These are phyloP conservation scores for Nitzschia sp. DNA, from an alignment of 108 stramenopile genomes.

Conservation along the genomic window DNA sequence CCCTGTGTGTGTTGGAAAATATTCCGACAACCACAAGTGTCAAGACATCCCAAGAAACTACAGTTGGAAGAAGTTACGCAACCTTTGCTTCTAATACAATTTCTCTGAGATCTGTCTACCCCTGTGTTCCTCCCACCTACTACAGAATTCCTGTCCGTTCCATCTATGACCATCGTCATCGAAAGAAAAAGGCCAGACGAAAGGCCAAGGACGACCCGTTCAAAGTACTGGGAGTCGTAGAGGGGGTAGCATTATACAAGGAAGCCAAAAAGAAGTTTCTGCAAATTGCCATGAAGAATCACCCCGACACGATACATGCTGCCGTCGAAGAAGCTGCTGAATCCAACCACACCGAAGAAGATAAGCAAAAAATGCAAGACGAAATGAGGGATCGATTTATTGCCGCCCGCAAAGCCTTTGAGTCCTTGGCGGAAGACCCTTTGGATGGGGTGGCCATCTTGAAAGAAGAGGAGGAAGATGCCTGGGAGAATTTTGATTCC, in stretches of 20 bases:
- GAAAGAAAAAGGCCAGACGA: slow-evolving; percentile 2
- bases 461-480: slow-evolving; percentile 38
- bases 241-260: slow-evolving; percentile 38
- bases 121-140: no score
- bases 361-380: slow-evolving; percentile 32
- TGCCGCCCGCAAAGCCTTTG: slow-evolving; percentile 63
- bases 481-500: slow-evolving; percentile 57
- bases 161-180: slow-evolving; percentile 25
- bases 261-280: slow-evolving; percentile 78
- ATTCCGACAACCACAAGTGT: no score
- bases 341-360: slow-evolving; percentile 7
- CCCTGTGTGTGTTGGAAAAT: no score
- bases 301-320: slow-evolving; percentile 57
- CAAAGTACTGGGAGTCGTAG: slow-evolving; percentile 45
- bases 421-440: slow-evolving; percentile 60
- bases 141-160: neutral
- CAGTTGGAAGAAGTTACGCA: no score
- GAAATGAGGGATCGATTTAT: slow-evolving; percentile 67
- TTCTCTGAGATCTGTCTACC: no score
- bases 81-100: no score
- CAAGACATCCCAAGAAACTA: no score
- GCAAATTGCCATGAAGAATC: slow-evolving; percentile 81
- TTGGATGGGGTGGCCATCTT: slow-evolving; percentile 50
- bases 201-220: slow-evolving; percentile 45
- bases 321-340: slow-evolving; percentile 8